Evolutionary conservation across 345 rosid genomes (phyloP).

Genomic region (Gynandropsis gynandra): DNA sequence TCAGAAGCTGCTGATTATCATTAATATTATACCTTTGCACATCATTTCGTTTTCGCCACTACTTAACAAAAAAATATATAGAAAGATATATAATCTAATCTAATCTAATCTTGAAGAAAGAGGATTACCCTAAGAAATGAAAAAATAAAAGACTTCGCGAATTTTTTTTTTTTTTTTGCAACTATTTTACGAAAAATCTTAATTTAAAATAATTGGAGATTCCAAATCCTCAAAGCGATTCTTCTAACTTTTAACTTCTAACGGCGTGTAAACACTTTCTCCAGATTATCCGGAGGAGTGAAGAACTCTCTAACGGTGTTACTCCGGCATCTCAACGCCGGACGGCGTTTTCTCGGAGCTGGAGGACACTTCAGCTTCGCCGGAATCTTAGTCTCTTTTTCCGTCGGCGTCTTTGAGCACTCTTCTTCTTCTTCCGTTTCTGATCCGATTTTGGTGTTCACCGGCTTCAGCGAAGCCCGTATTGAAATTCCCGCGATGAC

Average conservation of each 20-base stretch:
- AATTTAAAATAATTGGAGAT: constrained; percentile 2
- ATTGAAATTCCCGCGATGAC: constrained; percentile 60
- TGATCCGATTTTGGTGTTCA: constrained; percentile 45
- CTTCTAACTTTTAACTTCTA: neutral
- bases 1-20: no score
- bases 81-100: no score
- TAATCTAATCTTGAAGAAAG: no score
- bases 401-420: constrained; percentile 62
- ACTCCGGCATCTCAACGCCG: constrained; percentile 43
- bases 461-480: constrained; percentile 56
- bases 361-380: constrained; percentile 67
- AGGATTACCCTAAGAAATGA: no score
- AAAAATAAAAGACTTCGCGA: no score
- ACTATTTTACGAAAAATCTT: no score
- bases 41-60: no score
- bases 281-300: constrained; percentile 67
- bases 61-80: no score
- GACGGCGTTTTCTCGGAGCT: constrained; percentile 71
- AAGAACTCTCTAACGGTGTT: constrained; percentile 66
- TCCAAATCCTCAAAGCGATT: constrained; percentile 23
- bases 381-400: constrained; percentile 66
- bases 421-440: constrained; percentile 35
- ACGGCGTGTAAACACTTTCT: constrained; percentile 60
- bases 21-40: no score
- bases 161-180: no score